Base-by-base conservation (phyloP, 2,329 filamentous ascomycete genomes). In the Ilyonectria sp. region DNA sequence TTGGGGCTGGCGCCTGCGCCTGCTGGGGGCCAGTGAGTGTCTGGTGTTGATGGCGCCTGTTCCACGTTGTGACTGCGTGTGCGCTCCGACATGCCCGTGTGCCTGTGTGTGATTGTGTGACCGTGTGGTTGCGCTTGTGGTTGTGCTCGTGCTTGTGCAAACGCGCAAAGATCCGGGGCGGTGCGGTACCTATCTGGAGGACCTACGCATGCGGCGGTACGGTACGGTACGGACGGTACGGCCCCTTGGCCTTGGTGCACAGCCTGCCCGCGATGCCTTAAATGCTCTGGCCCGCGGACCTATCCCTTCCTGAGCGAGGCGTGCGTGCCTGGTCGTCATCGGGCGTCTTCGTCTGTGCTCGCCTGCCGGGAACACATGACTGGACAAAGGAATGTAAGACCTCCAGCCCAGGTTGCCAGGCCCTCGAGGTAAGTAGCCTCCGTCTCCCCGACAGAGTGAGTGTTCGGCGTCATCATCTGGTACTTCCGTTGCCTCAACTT, bases 271-370 rank as follows among this genome's bases (percentile, higher is more conserved):
- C 37, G 46, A 4, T 29, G 46, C 23, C 46, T 49, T 49, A 15
- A 49, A 6, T 31, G 9, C n/a, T 31, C 52, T n/a, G 44, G 40
- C 17, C 40, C 47, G 19, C 21, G 37, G 29, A 35, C 23, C 46
- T 49, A 29, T 29, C 23, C 46, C 44, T 9, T 9, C 21, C 46
- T 29, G 21, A 17, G 37, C 17, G 23, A 49, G 17, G 50, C 56
- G 33, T 55, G 62, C 44, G 49, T 49, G 49, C 56, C 31, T 50
- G 43, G 62, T 21, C 62, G 53, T 62, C 15, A 44, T 65, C 50
- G 50, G 63, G 29, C 26, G 29, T 10, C 26, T 31, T 7, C 31
- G 35, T 19, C 40, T 55, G 29, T 49, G 50, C 26, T 54, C 59
- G 63, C 33, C 52, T 53, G 54, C 46, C 23, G 17, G 44, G 35